Evolutionary conservation across 2,329 filamentous ascomycete genomes (phyloP), one percentile per base, ranked within the genome.

Genomic region (Fusarium longipes): DNA sequence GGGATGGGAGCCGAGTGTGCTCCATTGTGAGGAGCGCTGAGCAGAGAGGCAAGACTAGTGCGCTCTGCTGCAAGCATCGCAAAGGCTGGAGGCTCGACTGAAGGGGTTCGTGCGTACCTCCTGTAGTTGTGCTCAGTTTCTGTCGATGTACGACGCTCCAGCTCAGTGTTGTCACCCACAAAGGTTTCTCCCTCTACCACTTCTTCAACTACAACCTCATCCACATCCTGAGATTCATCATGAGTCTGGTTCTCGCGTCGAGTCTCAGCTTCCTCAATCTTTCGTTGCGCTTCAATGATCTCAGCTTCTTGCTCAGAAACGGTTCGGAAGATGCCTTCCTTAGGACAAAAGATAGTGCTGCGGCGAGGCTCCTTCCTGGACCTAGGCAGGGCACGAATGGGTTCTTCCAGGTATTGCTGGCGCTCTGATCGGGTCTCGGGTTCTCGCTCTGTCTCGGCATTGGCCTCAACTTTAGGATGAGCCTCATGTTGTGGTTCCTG

Each of bases 271-370:
- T 74, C 64, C 22, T 74, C 66, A 8, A 66, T 70, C 36, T 73
- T 71, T 22, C 74, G 68, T 38, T 77, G 73, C 0, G 73, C 75
- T 57, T 82, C 78, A 56, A 83, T 74, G 7, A 79, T 80, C 18
- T 81, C 80, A 12, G 83, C 80, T 58, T 86, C 84, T 60, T 84
- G 78, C 66, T 87, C 82, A 2, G 87, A 86, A 42, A 89, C 78
- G 4, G 87, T 87, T 45, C 85, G 84, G 74, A 90, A 89, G 54
- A 87, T 86, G 45, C 88, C 90, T 71, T 90, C 83, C 18, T 84
- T 83, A 7, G 89, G 86, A 14, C 87, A 84, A 69, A 90, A 86
- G 53, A 89, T 82, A 35, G 84, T 86, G 71, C 81, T 85, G 25
- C 74, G 84, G 68, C 80, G 83, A 56, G 77, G 80, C 70, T 76